Base-by-base conservation (phyloP, 108 stramenopile genomes). In the Pseudonitzschia pungens region DNA sequence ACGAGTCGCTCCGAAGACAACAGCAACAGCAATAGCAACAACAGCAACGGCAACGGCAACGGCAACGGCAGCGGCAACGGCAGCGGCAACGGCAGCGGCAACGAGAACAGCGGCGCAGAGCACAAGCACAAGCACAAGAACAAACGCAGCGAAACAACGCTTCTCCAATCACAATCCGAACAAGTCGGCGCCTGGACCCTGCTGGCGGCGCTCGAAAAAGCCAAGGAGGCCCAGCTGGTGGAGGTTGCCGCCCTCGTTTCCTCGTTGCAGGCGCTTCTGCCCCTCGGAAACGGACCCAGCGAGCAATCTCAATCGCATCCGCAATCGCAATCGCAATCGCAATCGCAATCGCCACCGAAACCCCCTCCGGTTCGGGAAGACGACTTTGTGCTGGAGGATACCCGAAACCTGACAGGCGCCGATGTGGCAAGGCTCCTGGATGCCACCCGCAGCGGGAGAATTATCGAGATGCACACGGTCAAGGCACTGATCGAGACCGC, bases 121-220 rank as follows among this genome's bases (percentile, higher is more conserved):
- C 36, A 36, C 36, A 36, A 36, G 6, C 2, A 36, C 36, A 36
- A 36, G 6, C 2, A 36, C 36, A 36, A 36, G 14, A 48, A 48
- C 45, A 48, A 48, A 48, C 5, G 14, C 45, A 48, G 10, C 45
- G 10, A 48, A 48, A 48, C 45, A 2, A 18, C 45, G 36, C n/a
- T n/a, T n/a, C n/a, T n/a, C n/a, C n/a, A n/a, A n/a, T n/a, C 5
- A 18, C 45, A 48, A 48, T 10, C 16, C 2, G 22, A 55, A 2
- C 54, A 55, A 24, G 20, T 2, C 9, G 72, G 72, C 1, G 72
- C 63, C 31, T 73, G 72, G 72, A 9, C 18, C 15, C 24, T 73
- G 7, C 57, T 73, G 36, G 63, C 72, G 10, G 63, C 72, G 4
- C 57, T 73, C 41, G 72, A 73, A 58, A 73, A 73, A 10, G 63